Conservation (phyloP, 805 yeast genomes). For the Candida tammaniensis region DNA sequence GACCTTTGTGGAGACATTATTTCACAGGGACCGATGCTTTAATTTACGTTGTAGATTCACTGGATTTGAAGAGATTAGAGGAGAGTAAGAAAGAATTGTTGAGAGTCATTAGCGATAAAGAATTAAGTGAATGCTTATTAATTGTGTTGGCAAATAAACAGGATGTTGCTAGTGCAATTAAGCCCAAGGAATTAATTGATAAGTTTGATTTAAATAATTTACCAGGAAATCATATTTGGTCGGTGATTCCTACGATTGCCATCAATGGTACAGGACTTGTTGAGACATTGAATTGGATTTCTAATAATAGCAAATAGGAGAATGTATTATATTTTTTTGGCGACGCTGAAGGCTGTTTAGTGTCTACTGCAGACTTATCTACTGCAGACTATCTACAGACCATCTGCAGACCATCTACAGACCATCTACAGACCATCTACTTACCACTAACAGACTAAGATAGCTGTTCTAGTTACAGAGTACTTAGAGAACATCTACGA, state of each 20-base stretch:
- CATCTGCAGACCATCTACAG: too few relatives aligned
- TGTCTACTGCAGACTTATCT: too few relatives aligned
- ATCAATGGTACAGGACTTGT: conserved; percentile 85
- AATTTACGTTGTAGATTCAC: conserved; percentile 85
- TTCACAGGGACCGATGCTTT: conserved; percentile 91
- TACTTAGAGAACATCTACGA: too few relatives aligned
- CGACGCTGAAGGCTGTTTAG: too few relatives aligned
- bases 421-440: too few relatives aligned
- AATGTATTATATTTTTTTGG: too few relatives aligned
- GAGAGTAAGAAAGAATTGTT: conserved; percentile 77
- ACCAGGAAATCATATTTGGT: conserved; percentile 72
- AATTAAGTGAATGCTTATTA: conserved; percentile 74
- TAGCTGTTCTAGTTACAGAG: too few relatives aligned
- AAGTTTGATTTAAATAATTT: conserved; percentile 59
- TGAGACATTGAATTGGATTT: conserved; percentile 85
- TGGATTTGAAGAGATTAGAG: conserved; percentile 67
- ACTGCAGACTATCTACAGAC: too few relatives aligned
- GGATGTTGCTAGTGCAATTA: conserved; percentile 68
- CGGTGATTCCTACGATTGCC: conserved; percentile 89
- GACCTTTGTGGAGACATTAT: conserved; percentile 95
- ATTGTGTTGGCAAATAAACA: conserved; percentile 89
- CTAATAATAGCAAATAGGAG: conserved; percentile 49
- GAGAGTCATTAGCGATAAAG: conserved; percentile 78
- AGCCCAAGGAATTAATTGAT: conserved; percentile 78
- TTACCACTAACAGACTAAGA: too few relatives aligned